A percentile compares a stretch with the other conserved stretches of the same genome.
These are phyloP conservation scores for Escovopsis weberi DNA, from an alignment of 2,329 filamentous ascomycete genomes.

Conservation along the genomic window DNA sequence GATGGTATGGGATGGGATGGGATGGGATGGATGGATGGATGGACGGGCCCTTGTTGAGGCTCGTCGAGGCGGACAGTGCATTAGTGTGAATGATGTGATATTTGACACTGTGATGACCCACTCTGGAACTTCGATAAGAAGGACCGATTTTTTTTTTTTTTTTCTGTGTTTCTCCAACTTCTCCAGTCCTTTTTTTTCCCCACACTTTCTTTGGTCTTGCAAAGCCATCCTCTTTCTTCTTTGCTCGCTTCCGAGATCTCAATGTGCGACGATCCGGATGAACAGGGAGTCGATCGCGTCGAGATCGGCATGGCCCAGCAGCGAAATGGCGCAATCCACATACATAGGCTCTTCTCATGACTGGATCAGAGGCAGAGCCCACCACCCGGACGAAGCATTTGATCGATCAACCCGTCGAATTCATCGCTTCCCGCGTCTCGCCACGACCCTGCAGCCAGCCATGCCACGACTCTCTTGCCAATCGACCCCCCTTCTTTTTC, in stretches of 20 bases:
- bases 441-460: too few relatives aligned
- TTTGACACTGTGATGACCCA: slow-evolving; percentile 9
- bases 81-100: rapidly evolving
- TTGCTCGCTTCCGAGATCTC: background rate
- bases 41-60: background rate
- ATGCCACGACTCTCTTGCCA: too few relatives aligned
- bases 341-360: too few relatives aligned
- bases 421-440: too few relatives aligned
- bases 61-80: background rate
- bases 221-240: background rate
- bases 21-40: background rate
- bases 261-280: background rate
- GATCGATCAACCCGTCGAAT: too few relatives aligned
- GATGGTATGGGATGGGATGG: background rate
- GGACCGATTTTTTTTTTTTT: background rate
- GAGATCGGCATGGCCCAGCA: too few relatives aligned
- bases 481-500: too few relatives aligned
- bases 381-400: too few relatives aligned
- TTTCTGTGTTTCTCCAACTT: background rate
- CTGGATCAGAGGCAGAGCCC: too few relatives aligned
- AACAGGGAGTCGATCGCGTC: background rate
- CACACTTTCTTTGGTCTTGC: too few relatives aligned
- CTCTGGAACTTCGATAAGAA: background rate
- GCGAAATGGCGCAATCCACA: too few relatives aligned
- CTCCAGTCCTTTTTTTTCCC: background rate